Evolutionary conservation across 768 basidiomycete species (phyloP), one percentile per base, ranked within the genome.

Genomic region (Leucosporidium creatinivorum): DNA sequence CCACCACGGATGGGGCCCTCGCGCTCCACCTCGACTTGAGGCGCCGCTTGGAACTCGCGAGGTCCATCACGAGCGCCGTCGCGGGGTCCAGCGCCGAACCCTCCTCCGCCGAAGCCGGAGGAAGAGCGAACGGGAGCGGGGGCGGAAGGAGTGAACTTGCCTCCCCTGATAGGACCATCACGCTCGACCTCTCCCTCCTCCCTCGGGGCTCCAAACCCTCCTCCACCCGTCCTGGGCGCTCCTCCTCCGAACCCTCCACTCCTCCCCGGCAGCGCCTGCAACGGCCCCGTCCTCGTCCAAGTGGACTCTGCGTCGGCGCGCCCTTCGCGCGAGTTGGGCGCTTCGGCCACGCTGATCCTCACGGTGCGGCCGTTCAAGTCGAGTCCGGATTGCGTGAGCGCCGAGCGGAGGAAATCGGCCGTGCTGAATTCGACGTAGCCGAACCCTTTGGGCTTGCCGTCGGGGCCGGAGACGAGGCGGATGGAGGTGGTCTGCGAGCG

Each of bases 371-470:
- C 89, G 26, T 86, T 85, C 57, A 98, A 82, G 72, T 77, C 90
- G 36, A 83, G 77, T 62, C 88, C 89, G 30, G 81, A 84, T 79
- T 85, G 87, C 26, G 82, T 79, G 48, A 99, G 79, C 7, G 88
- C 96, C 66, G 86, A 86, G 79, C 93, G 93, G 60, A 98, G 80
- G 57, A 85, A 87, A 25, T 93, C 91, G 65, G 92, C 75, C 61
- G 87, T 88, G n/a, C 83, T 84, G 75, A 98, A 98, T 77, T 99
- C 96, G 66, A 97, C 86, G 77, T 99, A 98, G 44, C 94, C 96
- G 79, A 97, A 98, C 1, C 96, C 96, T 79, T 97, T 97, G 25
- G 93, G 91, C 77, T 91, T 92, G 58, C 93, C 93, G 62, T 93
- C 93, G 66, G 85, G 84, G 74, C 93, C 93, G 76, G 84, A 87